A percentile compares a stretch with the other conserved stretches of the same genome.
Evolutionary conservation across 371 early-diverging fungal species (phyloP).

Genomic region (Zychaea mexicana): DNA sequence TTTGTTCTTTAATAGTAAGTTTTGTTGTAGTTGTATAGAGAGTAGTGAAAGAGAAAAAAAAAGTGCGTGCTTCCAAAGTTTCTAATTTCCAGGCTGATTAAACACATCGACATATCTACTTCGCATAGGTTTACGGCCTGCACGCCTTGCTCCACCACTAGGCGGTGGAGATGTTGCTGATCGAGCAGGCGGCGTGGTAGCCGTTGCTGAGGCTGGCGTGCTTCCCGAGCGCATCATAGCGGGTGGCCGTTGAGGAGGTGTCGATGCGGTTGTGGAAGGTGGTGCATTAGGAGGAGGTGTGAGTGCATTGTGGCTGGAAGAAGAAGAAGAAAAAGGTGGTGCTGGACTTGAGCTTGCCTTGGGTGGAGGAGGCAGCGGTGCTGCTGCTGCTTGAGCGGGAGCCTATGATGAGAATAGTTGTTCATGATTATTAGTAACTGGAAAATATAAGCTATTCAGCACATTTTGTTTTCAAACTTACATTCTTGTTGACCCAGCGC

Average conservation of each 20-base stretch:
- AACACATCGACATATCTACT: constrained; percentile 55
- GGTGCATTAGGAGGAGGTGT: neutral
- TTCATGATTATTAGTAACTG: neutral
- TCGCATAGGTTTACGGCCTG: constrained; percentile 44
- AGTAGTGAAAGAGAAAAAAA: neutral
- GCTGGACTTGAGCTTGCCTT: constrained; percentile 4
- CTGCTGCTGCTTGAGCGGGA: constrained; percentile 21
- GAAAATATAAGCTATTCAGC: neutral
- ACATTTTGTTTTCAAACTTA: constrained; percentile 13
- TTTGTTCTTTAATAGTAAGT: too few species aligned
- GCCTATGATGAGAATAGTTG: neutral
- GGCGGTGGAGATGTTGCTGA: constrained; percentile 17
- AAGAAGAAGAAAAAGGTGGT: neutral
- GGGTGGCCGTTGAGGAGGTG: neutral
- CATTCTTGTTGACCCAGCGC: constrained; percentile 60
- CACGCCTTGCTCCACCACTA: constrained; percentile 27
- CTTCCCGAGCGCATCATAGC: neutral
- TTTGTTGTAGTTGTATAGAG: too few species aligned
- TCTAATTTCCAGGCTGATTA: constrained; percentile 26
- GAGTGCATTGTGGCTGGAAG: constrained; percentile 4
- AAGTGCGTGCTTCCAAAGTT: neutral
- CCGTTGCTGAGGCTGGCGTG: neutral
- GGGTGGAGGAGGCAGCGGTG: constrained; percentile 32
- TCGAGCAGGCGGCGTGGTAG: constrained; percentile 1
- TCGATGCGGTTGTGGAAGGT: neutral